A percentile compares a stretch with the other conserved stretches of the same genome.
These are phyloP conservation scores for Bimuria novae-zelandiae DNA, from an alignment of 2,329 filamentous ascomycete species.

Conservation along the genomic window DNA sequence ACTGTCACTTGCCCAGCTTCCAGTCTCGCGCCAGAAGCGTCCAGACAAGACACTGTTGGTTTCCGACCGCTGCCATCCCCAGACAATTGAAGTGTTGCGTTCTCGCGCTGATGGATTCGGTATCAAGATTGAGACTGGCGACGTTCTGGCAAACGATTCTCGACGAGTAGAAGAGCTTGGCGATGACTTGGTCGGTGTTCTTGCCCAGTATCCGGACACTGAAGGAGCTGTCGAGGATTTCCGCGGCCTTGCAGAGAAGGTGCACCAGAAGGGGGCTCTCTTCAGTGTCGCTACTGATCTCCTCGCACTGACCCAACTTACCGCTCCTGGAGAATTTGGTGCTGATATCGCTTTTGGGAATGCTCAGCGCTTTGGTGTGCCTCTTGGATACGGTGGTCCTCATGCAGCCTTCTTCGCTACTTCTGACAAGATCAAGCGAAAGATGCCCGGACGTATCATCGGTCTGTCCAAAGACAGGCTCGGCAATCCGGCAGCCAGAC, in stretches of 20 bases:
- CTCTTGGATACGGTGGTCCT: constrained; percentile 90
- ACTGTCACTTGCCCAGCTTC: constrained; percentile 77
- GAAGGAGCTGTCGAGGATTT: constrained; percentile 80
- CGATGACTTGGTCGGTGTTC: constrained; percentile 81
- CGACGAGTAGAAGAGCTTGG: constrained; percentile 73
- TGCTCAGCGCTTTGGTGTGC: constrained; percentile 88
- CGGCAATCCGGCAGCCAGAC: constrained; percentile 77
- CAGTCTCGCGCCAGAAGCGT: constrained; percentile 72
- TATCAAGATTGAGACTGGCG: constrained; percentile 74
- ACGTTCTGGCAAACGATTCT: constrained; percentile 69
- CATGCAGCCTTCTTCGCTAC: constrained; percentile 97
- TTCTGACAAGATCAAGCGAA: constrained; percentile 87
- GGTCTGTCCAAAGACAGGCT: constrained; percentile 90
- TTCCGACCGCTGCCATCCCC: constrained; percentile 79
- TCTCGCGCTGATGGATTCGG: constrained; percentile 91
- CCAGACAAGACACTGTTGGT: constrained; percentile 82
- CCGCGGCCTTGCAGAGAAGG: constrained; percentile 71
- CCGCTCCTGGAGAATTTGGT: constrained; percentile 89
- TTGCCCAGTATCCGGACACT: constrained; percentile 95
- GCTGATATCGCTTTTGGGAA: constrained; percentile 95
- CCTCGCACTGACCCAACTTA: constrained; percentile 82
- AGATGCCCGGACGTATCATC: constrained; percentile 88
- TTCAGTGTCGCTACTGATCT: constrained; percentile 90
- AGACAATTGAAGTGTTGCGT: constrained; percentile 81
- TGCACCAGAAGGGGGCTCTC: constrained; percentile 77